phyloP scores from a whole-genome alignment of 225 moss, liverwort and hornwort species.

The Marchantia polymorpha region DNA sequence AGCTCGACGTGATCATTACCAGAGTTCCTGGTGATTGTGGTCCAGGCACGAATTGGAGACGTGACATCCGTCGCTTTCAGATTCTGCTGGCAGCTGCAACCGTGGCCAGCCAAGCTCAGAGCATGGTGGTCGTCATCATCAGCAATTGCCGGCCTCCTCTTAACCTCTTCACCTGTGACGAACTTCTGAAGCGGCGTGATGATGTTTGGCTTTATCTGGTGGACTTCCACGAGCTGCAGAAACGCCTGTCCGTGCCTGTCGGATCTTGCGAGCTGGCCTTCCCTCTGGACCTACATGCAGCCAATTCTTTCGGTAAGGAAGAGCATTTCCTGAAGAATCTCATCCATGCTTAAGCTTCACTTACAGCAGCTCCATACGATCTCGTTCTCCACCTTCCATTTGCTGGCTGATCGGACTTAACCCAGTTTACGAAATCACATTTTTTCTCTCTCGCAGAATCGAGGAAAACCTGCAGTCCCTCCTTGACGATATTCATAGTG shows the following conservation, averaged over 20 bases:
- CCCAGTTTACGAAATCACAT: no score
- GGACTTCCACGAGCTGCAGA: constrained; percentile 42
- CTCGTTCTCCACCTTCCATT: not conserved
- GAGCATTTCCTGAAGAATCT: not conserved
- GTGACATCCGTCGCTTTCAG: constrained; percentile 59
- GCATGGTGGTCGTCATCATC: constrained; percentile 47
- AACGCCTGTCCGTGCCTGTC: constrained; percentile 56
- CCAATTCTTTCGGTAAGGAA: not conserved
- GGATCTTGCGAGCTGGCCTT: constrained; percentile 78
- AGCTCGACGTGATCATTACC: constrained; percentile 58
- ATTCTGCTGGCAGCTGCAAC: constrained; percentile 55
- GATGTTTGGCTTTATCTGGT: constrained; percentile 62
- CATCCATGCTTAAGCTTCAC: not conserved
- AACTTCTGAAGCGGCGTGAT: constrained; percentile 53
- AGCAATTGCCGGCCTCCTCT: constrained; percentile 63
- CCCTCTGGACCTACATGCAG: constrained; percentile 9
- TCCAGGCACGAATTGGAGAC: not conserved
- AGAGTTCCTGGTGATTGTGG: constrained; percentile 45
- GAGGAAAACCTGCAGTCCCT: not conserved
- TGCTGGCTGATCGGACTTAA: not conserved
- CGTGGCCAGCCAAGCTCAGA: constrained; percentile 41
- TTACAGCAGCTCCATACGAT: not conserved
- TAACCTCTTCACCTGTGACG: constrained; percentile 63
- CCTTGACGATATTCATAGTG: not conserved
- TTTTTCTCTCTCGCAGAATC: no score